Conservation (phyloP, 2,329 filamentous ascomycete genomes). For the Cercospora zeae-maydis region DNA sequence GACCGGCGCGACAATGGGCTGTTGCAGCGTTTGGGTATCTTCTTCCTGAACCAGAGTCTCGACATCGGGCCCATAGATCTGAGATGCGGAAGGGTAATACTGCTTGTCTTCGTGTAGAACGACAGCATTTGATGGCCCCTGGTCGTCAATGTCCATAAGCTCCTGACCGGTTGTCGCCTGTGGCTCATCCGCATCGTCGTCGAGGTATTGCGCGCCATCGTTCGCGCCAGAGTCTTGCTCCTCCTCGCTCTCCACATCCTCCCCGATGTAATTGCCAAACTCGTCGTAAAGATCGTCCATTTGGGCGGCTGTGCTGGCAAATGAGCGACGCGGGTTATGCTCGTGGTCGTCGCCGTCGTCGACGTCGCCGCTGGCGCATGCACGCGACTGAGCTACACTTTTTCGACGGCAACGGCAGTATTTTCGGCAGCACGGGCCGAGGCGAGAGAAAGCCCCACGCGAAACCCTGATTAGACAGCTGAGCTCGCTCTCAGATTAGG, state of each 20-base stretch:
- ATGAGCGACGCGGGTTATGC: not conserved
- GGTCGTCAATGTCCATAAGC: constrained; percentile 89
- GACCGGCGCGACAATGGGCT: constrained; percentile 90
- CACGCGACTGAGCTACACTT: constrained; percentile 14
- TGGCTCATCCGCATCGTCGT: constrained; percentile 62
- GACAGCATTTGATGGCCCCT: constrained; percentile 92
- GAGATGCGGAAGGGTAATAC: constrained; percentile 96
- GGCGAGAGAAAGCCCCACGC: not conserved
- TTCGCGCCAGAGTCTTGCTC: constrained; percentile 75
- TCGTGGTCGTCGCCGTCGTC: constrained; percentile 6
- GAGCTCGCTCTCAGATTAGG: not conserved
- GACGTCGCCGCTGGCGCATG: constrained; percentile 1
- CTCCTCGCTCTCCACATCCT: constrained; percentile 82
- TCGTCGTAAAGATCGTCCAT: constrained; percentile 99
- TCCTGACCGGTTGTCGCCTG: constrained; percentile 63
- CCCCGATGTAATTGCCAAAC: constrained; percentile 98
- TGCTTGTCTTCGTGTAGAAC: constrained; percentile 98
- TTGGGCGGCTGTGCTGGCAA: constrained; percentile 30
- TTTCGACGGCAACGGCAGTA: constrained; percentile 4
- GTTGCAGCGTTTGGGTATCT: constrained; percentile 85
- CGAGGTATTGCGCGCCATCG: constrained; percentile 74
- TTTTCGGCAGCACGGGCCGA: not conserved
- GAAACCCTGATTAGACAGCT: not conserved
- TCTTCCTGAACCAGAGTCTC: constrained; percentile 96
- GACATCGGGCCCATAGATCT: constrained; percentile 90